phyloP scores from a whole-genome alignment of 192 early-diverging fungal species.

The Mortierella antarctica region DNA sequence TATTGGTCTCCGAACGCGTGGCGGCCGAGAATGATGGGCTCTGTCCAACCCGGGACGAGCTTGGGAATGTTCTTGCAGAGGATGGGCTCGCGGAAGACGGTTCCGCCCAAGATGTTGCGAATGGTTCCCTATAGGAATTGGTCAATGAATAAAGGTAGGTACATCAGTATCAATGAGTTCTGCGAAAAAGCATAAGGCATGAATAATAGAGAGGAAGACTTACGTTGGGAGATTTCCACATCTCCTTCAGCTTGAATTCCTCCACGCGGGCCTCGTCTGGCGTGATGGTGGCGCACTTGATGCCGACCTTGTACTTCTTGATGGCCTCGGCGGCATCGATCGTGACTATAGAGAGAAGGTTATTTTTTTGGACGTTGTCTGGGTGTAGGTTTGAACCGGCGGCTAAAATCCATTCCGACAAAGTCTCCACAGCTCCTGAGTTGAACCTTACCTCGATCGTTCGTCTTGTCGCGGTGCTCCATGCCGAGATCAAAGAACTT shows the following conservation, averaged over 20 bases:
- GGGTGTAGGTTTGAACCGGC: too few relatives aligned
- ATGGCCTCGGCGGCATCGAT: conserved; percentile 96
- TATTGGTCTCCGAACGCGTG: conserved; percentile 99
- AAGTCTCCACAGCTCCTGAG: background rate
- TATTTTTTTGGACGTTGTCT: too few relatives aligned
- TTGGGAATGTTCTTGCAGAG: conserved; percentile 91
- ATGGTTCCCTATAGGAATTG: conserved; percentile 73
- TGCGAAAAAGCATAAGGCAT: background rate
- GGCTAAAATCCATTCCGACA: background rate
- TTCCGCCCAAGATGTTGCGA: conserved; percentile 96
- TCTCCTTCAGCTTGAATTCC: conserved; percentile 96
- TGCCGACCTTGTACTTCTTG: conserved; percentile 96
- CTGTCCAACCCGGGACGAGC: conserved; percentile 93
- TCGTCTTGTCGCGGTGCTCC: conserved; percentile 81
- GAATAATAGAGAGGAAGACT: conserved; percentile 47
- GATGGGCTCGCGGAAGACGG: conserved; percentile 99
- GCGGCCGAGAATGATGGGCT: conserved; percentile 96
- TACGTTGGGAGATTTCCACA: conserved; percentile 98
- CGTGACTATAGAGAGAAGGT: conserved; percentile 68
- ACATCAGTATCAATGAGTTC: background rate
- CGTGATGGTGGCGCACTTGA: conserved; percentile 99
- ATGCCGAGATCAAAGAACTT: conserved; percentile 97
- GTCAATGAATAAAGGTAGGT: background rate
- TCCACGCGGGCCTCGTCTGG: conserved; percentile 94
- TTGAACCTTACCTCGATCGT: conserved; percentile 33